Evolutionary conservation across 2,329 filamentous ascomycete genomes (phyloP), one percentile per base, ranked within the genome.

Genomic region (Neonectria coccinea): DNA sequence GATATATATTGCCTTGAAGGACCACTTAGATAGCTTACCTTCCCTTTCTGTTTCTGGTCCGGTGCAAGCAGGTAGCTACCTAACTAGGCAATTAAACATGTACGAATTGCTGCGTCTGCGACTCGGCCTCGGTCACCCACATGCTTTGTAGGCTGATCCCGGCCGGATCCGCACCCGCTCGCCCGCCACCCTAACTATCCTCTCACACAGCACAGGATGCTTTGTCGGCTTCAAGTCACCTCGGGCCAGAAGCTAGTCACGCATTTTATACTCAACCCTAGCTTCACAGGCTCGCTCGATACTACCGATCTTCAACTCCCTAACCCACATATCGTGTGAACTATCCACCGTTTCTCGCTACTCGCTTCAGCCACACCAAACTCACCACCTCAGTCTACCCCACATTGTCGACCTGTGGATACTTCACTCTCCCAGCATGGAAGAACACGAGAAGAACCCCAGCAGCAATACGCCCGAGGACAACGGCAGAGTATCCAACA

Each of bases 161-260:
- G 42, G 58, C 60, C 56, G 63, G 70, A 72, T 72, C 70, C 66
- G 62, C 67, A 70, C 70, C 70, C 70, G 69, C 62, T 69, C 70
- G 72, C 62, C 70, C 69, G 70, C 56, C 62, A 42, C 39, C 39
- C 39, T 8, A 20, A 10, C 39, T 29, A 29, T 51, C 33, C 11
- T 58, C 47, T 18, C n/a, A 45, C 33, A 36, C 14, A 36, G 27
- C 47, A 51, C 47, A 12, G n/a, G 47, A 50, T 18, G 27, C 12
- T 31, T 18, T n/a, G 27, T 33, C 27, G 29, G n/a, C 48, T 33
- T 51, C 48, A 50, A 11, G 31, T 51, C 29, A 44, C 41, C 56
- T 59, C 48, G 56, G 56, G 41, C 27, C 25, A 48, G 39, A 33
- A n/a, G 39, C 39, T 51, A 51, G 48, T 14, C 41, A 44, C 42